These are phyloP conservation scores for Periconia macrospinosa DNA, from an alignment of 2,329 filamentous ascomycete genomes.

Conservation along the genomic window DNA sequence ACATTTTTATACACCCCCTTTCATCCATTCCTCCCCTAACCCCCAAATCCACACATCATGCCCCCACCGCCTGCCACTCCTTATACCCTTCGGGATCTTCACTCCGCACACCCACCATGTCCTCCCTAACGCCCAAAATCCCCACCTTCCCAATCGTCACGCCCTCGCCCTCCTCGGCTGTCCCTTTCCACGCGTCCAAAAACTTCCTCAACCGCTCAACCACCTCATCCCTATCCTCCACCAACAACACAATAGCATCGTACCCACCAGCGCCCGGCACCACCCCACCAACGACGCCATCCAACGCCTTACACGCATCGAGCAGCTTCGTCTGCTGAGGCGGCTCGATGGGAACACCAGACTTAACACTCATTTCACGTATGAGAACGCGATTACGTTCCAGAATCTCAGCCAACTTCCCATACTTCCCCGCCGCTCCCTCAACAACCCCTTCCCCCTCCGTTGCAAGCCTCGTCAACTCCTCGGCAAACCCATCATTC, in stretches of 20 bases:
- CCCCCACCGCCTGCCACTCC: slow-evolving; percentile 36
- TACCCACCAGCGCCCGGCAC: slow-evolving; percentile 94
- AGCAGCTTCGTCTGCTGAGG: slow-evolving; percentile 80
- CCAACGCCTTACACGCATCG: slow-evolving; percentile 70
- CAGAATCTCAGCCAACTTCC: slow-evolving; percentile 57
- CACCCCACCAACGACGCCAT: slow-evolving; percentile 86
- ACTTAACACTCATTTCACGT: slow-evolving; percentile 72
- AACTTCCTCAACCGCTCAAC: slow-evolving; percentile 62
- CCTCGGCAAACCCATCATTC: slow-evolving; percentile 71
- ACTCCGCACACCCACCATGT: slow-evolving; percentile 65
- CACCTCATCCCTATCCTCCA: slow-evolving; percentile 71
- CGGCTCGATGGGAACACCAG: slow-evolving; percentile 87
- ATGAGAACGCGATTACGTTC: slow-evolving; percentile 61
- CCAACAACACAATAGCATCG: slow-evolving; percentile 81
- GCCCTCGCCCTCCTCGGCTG: slow-evolving; percentile 34
- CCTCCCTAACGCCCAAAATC: slow-evolving; percentile 69
- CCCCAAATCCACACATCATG: too few relatives aligned
- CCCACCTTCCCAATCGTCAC: slow-evolving; percentile 64
- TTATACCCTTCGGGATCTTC: slow-evolving; percentile 46
- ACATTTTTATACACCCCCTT: too few relatives aligned
- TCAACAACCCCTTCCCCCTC: slow-evolving; percentile 46
- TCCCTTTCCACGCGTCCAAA: slow-evolving; percentile 65
- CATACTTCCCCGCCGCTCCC: slow-evolving; percentile 43
- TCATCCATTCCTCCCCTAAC: too few relatives aligned
- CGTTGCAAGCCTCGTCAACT: slow-evolving; percentile 58